Base-by-base conservation (phyloP, 2,329 filamentous ascomycete species). In the Akanthomyces lecanii region DNA sequence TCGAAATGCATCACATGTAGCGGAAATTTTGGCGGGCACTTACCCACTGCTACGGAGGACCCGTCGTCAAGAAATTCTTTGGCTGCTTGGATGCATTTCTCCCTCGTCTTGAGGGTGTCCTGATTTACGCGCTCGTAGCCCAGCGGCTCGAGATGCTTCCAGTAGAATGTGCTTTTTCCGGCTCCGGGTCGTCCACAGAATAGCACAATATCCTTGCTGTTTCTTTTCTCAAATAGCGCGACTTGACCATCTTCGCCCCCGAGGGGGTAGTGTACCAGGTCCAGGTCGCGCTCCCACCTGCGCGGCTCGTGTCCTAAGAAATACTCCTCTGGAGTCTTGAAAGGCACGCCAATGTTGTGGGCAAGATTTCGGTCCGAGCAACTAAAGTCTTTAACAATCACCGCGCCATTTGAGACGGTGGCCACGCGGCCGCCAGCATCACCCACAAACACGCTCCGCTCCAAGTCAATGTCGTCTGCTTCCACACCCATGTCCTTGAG, bases 81-180 rank as follows among this genome's bases (percentile, higher is more conserved):
- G 16, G 93, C 92, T 28, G 83, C 85, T 74, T 91, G 90, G 65
- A 97, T 76, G 73, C 87, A 89, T 68, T 85, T 89, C 54, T 87
- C 82, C 65, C 82, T 79, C 66, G 85, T 89, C 75, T 96, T 97
- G 53, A 97, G 81, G 1, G 82, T 85, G 74, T 98, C 95, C 77
- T 98, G 95, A 69, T 98, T 99, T 36, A 97, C 85, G 54, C 95
- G 85, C 71, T 86, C 84, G 72, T 96, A 98, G 4, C 88, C 90
- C 33, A 95, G 76, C 28, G 90, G 89, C 72, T 92, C 82, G 42
- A 98, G 78, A 66, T 90, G 79, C 65, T 83, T 87, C 86, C 89
- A 91, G 76, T 89, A 97, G 71, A 95, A 97, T 0, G 92, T 94
- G 45, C 91, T 96, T 76, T 99, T 98, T 21, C 95, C 95, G 3